These are phyloP conservation scores for Pythium insidiosum DNA, from an alignment of 352 stramenopile species.

Conservation along the genomic window DNA sequence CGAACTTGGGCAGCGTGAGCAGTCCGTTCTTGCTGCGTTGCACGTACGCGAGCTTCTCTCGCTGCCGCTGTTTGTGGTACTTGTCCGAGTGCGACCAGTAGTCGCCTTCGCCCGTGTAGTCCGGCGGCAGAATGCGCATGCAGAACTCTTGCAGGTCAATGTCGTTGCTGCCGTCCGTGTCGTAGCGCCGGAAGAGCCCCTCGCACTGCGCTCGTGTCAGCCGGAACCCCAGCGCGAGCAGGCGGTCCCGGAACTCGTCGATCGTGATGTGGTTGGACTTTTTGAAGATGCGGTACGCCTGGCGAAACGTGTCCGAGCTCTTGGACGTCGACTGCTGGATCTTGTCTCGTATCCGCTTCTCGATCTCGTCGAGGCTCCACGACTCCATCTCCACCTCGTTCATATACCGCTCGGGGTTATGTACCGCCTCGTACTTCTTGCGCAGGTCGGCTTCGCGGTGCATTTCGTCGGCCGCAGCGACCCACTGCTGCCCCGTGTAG, in stretches of 20 bases:
- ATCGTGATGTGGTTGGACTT: conserved; percentile 66
- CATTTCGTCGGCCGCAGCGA: conserved; percentile 68
- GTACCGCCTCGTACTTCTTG: conserved; percentile 39
- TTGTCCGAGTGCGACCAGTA: conserved; percentile 66
- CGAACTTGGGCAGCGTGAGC: conserved; percentile 50
- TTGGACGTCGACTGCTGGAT: conserved; percentile 71
- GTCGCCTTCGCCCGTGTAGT: conserved; percentile 75
- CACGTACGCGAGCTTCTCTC: conserved; percentile 46
- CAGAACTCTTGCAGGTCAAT: conserved; percentile 84
- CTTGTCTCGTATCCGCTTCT: conserved; percentile 73
- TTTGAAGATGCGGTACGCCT: conserved; percentile 79
- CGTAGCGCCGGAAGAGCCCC: conserved; percentile 66
- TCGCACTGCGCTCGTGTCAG: conserved; percentile 51
- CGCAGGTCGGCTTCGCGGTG: conserved; percentile 43
- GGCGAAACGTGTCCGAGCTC: conserved; percentile 71
- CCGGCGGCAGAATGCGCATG: conserved; percentile 57
- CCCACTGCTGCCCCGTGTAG: conserved; percentile 65
- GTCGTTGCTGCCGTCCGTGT: conserved; percentile 66
- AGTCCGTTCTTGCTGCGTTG: conserved; percentile 60
- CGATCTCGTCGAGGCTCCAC: conserved; percentile 72
- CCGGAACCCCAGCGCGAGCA: conserved; percentile 64
- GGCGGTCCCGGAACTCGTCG: conserved; percentile 60
- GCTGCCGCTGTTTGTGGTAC: conserved; percentile 34
- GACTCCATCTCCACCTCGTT: conserved; percentile 71
- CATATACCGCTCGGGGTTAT: conserved; percentile 54